Evolutionary conservation across 257 asterid genomes (phyloP), one percentile per base, ranked within the genome.

Genomic region (Sherardia arvensis): DNA sequence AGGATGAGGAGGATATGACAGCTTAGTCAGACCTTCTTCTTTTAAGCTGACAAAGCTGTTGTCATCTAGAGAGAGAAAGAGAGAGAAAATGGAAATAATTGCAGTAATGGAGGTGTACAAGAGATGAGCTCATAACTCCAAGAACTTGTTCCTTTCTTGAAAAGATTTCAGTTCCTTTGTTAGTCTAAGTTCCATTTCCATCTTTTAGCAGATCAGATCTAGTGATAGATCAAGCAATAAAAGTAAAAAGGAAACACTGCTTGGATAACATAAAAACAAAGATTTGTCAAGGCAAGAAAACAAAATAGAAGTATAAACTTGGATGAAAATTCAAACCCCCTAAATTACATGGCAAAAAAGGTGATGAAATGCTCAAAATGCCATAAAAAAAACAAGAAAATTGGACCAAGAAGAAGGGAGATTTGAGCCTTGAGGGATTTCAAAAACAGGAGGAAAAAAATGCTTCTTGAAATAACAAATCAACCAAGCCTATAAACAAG

Each of bases 1-100:
- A 29, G 68, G 71, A 72, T 62, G 57, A 66, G 71, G 62, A 33
- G 65, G 34, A 72, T 75, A 64, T 65, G 91, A 85, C 87, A 85
- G 69, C 83, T 70, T 73, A 72, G 65, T 45, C 78, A 65, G 69
- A 64, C 30, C 68, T 64, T 45, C 76, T 74, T 73, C 76, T 72
- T 75, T 59, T 63, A 47, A 59, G 69, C 85, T 76, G 88, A 80
- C 84, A 83, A 66, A 15, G 59, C 20, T 30, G 32, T 30, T 73
- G 79, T 75, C 84, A 78, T 78, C 77, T 74, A 79, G 56, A 15
- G 76, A 60, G 68, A 65, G 73, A 67, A 47, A 62, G 71, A 38
- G 25, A 21, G 26, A 26, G 40, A 30, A 33, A 64, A 56, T 40
- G 26, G 67, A 62, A 75, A 73, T 66, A 60, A 64, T 64, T 59